Evolutionary conservation across 345 rosid genomes (phyloP).

Genomic region (Sonneratia alba): DNA sequence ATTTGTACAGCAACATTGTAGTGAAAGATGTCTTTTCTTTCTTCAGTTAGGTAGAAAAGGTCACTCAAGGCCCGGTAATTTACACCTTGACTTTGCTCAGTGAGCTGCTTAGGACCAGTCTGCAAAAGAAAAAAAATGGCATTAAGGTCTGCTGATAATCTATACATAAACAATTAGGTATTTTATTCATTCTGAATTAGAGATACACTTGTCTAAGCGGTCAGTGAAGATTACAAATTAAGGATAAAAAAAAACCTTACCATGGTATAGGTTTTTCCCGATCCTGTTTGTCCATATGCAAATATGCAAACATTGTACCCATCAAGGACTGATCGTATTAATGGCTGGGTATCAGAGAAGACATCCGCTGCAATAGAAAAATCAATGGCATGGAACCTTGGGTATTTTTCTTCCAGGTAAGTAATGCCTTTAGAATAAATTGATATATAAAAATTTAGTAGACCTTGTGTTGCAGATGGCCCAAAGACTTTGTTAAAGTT

Average conservation of each 20-base stretch:
- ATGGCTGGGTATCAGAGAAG: conserved; percentile 91
- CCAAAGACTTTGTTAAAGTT: conserved; percentile 89
- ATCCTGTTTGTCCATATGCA: conserved; percentile 98
- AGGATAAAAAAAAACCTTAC: conserved; percentile 24
- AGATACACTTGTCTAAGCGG: background rate
- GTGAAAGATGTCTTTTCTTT: conserved; percentile 63
- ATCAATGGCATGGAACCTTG: conserved; percentile 3
- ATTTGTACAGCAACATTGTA: conserved; percentile 87
- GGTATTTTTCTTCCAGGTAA: background rate
- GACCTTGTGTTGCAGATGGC: conserved; percentile 87
- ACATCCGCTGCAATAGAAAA: conserved; percentile 67
- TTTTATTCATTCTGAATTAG: background rate
- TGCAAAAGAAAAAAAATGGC: conserved; percentile 20
- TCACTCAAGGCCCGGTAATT: conserved; percentile 91
- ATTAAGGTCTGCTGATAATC: background rate
- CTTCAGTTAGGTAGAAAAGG: conserved; percentile 72
- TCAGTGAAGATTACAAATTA: background rate
- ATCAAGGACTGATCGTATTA: conserved; percentile 89
- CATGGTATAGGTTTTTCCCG: conserved; percentile 95
- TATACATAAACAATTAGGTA: background rate
- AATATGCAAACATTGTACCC: conserved; percentile 97
- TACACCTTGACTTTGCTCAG: conserved; percentile 77
- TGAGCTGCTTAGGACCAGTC: conserved; percentile 81
- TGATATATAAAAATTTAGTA: background rate
- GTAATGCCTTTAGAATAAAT: background rate